Conservation (phyloP, 495 filamentous ascomycete species). For the Friedmanniomyces simplex region DNA sequence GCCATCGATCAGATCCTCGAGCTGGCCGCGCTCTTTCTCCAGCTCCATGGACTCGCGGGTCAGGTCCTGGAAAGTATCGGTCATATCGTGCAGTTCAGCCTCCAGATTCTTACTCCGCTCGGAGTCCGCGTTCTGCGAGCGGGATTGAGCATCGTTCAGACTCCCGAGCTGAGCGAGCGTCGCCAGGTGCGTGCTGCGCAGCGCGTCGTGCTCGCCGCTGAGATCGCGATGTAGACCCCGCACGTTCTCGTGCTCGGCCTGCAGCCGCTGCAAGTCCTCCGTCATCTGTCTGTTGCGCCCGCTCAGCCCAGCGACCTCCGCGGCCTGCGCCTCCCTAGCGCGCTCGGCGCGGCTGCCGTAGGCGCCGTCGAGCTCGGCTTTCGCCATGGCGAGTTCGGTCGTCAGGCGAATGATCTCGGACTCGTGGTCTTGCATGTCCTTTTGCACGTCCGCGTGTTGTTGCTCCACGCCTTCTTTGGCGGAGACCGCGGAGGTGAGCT, state of each 20-base stretch:
- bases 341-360: slow-evolving; percentile 48
- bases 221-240: slow-evolving; percentile 40
- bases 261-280: slow-evolving; percentile 7
- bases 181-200: slow-evolving; percentile 24
- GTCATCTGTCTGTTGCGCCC: slow-evolving; percentile 46
- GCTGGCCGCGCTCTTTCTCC: slow-evolving; percentile 70
- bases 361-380: slow-evolving; percentile 89
- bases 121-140: not conserved
- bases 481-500: not conserved
- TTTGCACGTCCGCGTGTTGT: slow-evolving; percentile 28
- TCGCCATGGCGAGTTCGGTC: slow-evolving; percentile 83
- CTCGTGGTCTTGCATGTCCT: slow-evolving; percentile 65
- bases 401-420: slow-evolving; percentile 74
- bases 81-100: slow-evolving; percentile 68
- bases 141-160: not conserved
- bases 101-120: slow-evolving; percentile 53
- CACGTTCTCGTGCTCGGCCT: slow-evolving; percentile 6
- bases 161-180: not conserved
- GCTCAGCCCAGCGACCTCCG: slow-evolving; percentile 32
- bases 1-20: slow-evolving; percentile 62
- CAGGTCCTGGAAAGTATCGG: slow-evolving; percentile 77
- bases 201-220: slow-evolving; percentile 45
- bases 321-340: slow-evolving; percentile 24
- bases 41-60: slow-evolving; percentile 76
- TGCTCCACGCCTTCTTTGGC: not conserved